Evolutionary conservation across 768 basidiomycete genomes (phyloP), one percentile per base, ranked within the genome.

Genomic region (Tylopilus rubrobrunneus): DNA sequence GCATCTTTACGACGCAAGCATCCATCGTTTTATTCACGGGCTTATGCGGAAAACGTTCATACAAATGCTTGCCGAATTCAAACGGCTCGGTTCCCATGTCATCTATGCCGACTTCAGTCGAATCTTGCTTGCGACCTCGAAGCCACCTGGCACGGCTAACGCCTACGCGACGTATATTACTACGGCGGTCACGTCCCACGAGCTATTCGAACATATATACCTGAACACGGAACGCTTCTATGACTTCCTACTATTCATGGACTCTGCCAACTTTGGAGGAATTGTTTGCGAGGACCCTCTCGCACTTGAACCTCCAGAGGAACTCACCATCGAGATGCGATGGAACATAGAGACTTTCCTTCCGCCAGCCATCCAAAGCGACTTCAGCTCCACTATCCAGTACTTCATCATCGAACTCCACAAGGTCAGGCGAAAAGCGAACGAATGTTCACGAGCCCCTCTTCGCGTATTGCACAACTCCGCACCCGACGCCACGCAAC

Each of bases 31-130:
- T 70, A 75, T 98, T 9, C 88, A 95, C 61, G 90, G 93, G 14
- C 80, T 98, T 45, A 99, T 99, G 97, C 85, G 91, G 55, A 98
- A 99, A 75, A 94, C 91, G 0, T 98, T 98, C 73, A 89, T 97
- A 52, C 97, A 98, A 71, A 78, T 99, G 58, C 79, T 98, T 21
- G 95, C 96, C 14, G 97, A 99, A 69, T 95, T 98, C 75, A 93
- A 89, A 62, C 83, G 97, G 17, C 79, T 99, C 1, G 97, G 97
- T 1, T 95, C 94, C 0, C 85, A 90, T 51, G 86, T 98, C 52
- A 82, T 98, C 29, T 92, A 94, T 57, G 96, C 95, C 25, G 93
- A 98, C 69, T 94, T 98, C 69, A 85, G 89, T 56, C 83, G 84
- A 10, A 85, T 99, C 60, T 76, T 97, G 42, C 83, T 99, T 34